Conservation (phyloP, 805 yeast genomes). For the Ascoidea asiatica region DNA sequence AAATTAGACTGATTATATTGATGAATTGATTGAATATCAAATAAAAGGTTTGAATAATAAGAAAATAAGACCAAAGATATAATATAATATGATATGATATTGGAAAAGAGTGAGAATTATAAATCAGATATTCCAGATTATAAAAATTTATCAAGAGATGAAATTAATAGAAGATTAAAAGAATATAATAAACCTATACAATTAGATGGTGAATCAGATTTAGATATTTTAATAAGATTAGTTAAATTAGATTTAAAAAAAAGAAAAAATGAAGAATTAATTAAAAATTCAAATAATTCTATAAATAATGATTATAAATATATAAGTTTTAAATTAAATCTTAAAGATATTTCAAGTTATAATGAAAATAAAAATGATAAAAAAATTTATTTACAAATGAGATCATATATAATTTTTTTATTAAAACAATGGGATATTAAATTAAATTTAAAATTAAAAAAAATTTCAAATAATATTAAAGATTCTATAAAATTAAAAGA, state of each 20-base stretch:
- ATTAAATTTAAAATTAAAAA: slow-evolving; percentile 19
- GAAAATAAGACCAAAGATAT: too few species aligned
- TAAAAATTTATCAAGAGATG: not conserved
- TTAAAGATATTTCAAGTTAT: not conserved
- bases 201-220: not conserved
- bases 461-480: slow-evolving; percentile 21
- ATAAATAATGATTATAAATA: too few species aligned
- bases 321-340: too few species aligned
- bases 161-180: too few species aligned
- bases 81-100: too few species aligned
- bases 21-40: too few species aligned
- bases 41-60: too few species aligned
- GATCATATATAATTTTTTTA: slow-evolving; percentile 33
- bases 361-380: slow-evolving; percentile 9
- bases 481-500: slow-evolving; percentile 7
- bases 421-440: slow-evolving; percentile 29
- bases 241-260: not conserved
- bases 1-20: too few species aligned
- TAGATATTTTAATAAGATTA: not conserved
- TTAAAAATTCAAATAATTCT: not conserved
- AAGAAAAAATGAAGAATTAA: not conserved
- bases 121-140: too few species aligned
- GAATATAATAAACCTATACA: not conserved
- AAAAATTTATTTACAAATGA: slow-evolving; percentile 24
- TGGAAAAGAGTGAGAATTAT: too few species aligned